Conservation (phyloP, 345 rosid genomes). For the Ricinus communis region DNA sequence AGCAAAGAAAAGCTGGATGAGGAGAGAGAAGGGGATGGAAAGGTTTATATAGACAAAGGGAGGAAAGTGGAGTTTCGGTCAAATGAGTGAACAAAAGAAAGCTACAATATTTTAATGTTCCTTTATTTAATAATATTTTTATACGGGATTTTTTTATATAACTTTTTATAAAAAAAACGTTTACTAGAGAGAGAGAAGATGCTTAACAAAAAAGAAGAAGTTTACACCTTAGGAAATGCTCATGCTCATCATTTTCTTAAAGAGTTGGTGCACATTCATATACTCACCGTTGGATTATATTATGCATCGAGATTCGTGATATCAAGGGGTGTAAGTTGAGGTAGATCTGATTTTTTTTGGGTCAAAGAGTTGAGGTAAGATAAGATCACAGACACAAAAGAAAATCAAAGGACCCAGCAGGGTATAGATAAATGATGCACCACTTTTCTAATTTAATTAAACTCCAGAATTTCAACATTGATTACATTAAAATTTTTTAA, state of each 20-base stretch:
- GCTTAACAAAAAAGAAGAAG: neutral
- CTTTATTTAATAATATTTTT: too few relatives aligned
- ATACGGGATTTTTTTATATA: too few relatives aligned
- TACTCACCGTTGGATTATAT: slow-evolving; percentile 24
- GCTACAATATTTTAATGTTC: neutral
- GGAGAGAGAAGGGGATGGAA: slow-evolving; percentile 45
- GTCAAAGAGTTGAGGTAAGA: too few relatives aligned
- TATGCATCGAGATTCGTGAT: slow-evolving; percentile 2
- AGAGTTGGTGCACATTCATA: neutral
- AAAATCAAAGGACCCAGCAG: neutral
- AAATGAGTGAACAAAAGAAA: slow-evolving; percentile 19
- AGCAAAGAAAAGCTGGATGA: slow-evolving; percentile 20
- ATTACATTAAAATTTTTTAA: too few relatives aligned
- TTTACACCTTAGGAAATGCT: neutral
- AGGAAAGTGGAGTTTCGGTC: slow-evolving; percentile 41
- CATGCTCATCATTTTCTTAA: neutral
- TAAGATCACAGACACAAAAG: neutral
- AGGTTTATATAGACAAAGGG: slow-evolving; percentile 51
- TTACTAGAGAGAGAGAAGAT: neutral
- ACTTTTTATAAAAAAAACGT: too few relatives aligned
- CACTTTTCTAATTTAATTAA: too few relatives aligned
- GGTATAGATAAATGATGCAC: too few relatives aligned
- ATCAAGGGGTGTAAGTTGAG: slow-evolving; percentile 2
- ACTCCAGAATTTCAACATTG: too few relatives aligned
- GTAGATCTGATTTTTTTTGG: too few relatives aligned